Base-by-base conservation (phyloP, 805 yeast species). In the Saccharomycopsis sp. region DNA sequence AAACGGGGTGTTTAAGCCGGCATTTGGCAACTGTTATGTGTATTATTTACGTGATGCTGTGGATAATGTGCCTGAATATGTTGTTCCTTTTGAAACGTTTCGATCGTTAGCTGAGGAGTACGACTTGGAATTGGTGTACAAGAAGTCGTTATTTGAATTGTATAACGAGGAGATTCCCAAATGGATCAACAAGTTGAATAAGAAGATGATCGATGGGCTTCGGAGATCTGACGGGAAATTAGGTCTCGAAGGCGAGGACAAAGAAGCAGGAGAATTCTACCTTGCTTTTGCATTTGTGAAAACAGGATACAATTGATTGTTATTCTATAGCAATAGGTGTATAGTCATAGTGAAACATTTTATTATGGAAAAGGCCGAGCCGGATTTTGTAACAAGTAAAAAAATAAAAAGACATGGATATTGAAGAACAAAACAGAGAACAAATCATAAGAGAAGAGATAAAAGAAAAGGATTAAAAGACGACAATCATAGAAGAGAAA, bases 31-130 rank as follows among this genome's bases (percentile, higher is more conserved):
- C 70, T 78, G 82, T 66, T 94, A 94, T 70, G 82, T 81, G 56
- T 94, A 88, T 69, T 89, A 77, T 73, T 74, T 94, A 59, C 84
- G 84, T 63, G 99, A 94, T 73, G 99, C 99, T 0, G 93, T 94
- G 54, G 97, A 90, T 62, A 86, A 94, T 66, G 97, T 94, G 23
- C 98, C 98, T 0, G 99, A 94, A 68, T 94, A 87, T 67, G 96
- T 94, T 3, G 97, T 94, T 3, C 98, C 97, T 0, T 91, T 94
- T 71, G 97, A 93, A 67, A 81, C 85, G 1, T 81, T 94, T 59
- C 78, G 96, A 70, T 82, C 86, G 58, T 73, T 93, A 57, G 96
- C 97, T 51, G 89, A 86, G 67, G 96, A 90, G 59, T 88, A 84
- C 69, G 89, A 89, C 14, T 72, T 93, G 62, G 86, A 83, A 58